phyloP scores from a whole-genome alignment of 805 yeast genomes.

The Ascoidea asiatica region DNA sequence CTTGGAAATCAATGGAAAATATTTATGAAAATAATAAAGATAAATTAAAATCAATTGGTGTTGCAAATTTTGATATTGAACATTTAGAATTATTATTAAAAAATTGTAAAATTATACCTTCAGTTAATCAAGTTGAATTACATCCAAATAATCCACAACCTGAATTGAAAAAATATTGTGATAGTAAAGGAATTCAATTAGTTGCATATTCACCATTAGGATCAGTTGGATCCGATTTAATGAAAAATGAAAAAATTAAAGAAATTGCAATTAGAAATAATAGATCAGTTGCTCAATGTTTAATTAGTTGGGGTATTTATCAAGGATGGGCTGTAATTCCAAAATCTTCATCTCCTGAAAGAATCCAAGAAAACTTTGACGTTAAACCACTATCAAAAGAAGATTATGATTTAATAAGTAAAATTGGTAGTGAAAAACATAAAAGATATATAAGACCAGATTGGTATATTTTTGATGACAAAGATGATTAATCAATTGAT shows the following conservation, averaged over 20 bases:
- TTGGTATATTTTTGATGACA: constrained; percentile 11
- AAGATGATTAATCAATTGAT: no score
- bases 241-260: constrained; percentile 26
- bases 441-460: constrained; percentile 23
- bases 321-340: constrained; percentile 38
- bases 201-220: constrained; percentile 76
- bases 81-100: constrained; percentile 26
- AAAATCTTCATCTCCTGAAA: constrained; percentile 29
- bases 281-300: constrained; percentile 16
- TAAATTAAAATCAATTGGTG: constrained; percentile 40
- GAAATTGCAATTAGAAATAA: constrained; percentile 28
- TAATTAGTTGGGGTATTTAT: constrained; percentile 31
- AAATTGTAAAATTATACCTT: constrained; percentile 42
- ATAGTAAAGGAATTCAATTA: constrained; percentile 35
- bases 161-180: constrained; percentile 38
- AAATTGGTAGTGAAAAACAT: constrained; percentile 16
- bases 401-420: constrained; percentile 19
- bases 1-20: not conserved
- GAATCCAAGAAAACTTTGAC: constrained; percentile 27
- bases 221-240: constrained; percentile 36
- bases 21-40: not conserved
- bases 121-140: constrained; percentile 57
- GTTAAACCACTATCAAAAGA: constrained; percentile 21
- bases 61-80: constrained; percentile 35
- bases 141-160: constrained; percentile 61